phyloP scores from a whole-genome alignment of 83 land plant species.

The Thuja plicata region DNA sequence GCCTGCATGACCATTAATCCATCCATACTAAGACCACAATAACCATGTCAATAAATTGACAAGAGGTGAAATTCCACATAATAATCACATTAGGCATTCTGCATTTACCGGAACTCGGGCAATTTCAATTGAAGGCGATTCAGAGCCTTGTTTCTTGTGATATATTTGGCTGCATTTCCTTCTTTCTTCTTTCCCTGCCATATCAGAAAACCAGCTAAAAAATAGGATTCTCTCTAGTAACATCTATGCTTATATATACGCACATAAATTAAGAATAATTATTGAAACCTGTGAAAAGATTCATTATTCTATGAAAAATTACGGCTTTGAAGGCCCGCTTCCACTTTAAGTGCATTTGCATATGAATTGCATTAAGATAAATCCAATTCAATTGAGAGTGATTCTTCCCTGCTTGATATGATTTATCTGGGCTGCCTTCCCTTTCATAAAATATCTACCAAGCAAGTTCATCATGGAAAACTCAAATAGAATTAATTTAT shows the following conservation, averaged over 20 bases:
- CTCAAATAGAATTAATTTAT: background rate
- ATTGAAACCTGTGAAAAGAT: background rate
- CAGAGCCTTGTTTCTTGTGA: conserved; percentile 88
- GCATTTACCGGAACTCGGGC: conserved; percentile 67
- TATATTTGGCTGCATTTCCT: conserved; percentile 90
- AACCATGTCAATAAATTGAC: background rate
- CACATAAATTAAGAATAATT: background rate
- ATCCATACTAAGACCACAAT: background rate
- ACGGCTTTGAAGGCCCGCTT: background rate
- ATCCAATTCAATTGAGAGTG: background rate
- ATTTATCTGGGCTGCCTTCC: background rate
- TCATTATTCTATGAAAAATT: background rate
- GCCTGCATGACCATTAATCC: conserved; percentile 37
- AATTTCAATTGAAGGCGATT: conserved; percentile 67
- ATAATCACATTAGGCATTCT: background rate
- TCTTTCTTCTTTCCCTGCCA: conserved; percentile 88
- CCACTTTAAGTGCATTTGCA: background rate
- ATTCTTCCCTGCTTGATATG: background rate
- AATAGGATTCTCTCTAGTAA: background rate
- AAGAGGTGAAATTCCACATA: background rate
- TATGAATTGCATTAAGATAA: background rate
- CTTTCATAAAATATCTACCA: background rate
- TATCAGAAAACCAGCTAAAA: background rate
- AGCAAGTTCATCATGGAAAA: background rate
- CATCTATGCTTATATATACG: background rate